Evolutionary conservation across 2,329 filamentous ascomycete species (phyloP).

Genomic region (Fusarium cyanostomum): DNA sequence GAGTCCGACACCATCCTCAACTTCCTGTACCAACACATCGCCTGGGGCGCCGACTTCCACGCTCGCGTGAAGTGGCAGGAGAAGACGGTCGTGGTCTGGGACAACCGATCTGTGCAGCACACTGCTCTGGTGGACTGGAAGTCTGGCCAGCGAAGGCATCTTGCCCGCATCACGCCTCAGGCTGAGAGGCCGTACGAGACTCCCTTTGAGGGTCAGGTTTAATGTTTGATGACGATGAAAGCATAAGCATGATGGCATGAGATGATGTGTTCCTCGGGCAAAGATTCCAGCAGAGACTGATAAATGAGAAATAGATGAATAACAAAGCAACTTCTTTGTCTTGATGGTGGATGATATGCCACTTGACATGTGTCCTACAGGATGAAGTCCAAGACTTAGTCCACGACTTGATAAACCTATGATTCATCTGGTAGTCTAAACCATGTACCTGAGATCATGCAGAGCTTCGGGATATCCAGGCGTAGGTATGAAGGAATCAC

Average conservation of each 20-base stretch:
- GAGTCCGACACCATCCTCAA: slow-evolving; percentile 81
- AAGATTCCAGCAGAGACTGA: slow-evolving; percentile 11
- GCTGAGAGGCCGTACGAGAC: slow-evolving; percentile 82
- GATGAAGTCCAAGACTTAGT: too few species aligned
- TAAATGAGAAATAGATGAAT: neutral
- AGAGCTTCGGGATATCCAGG: too few species aligned
- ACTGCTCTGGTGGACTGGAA: slow-evolving; percentile 85
- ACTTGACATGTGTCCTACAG: too few species aligned
- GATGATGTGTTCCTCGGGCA: slow-evolving; percentile 6
- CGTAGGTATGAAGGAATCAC: too few species aligned
- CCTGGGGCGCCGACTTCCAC: slow-evolving; percentile 71
- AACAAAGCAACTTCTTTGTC: neutral
- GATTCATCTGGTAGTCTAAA: too few species aligned
- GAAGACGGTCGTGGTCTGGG: slow-evolving; percentile 87
- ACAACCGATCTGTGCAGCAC: slow-evolving; percentile 83
- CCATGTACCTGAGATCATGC: too few species aligned
- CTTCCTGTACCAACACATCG: slow-evolving; percentile 70
- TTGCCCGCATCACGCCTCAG: slow-evolving; percentile 85
- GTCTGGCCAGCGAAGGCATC: slow-evolving; percentile 78
- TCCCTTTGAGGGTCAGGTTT: slow-evolving; percentile 48
- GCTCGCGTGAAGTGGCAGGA: slow-evolving; percentile 80
- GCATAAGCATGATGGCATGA: neutral
- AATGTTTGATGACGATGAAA: neutral
- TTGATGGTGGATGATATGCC: neutral
- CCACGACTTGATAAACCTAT: too few species aligned